Percentiles rank a stretch among this genome's conserved stretches.
These are phyloP conservation scores for Eucalyptus sp. DNA, from an alignment of 345 rosid species.

Conservation along the genomic window DNA sequence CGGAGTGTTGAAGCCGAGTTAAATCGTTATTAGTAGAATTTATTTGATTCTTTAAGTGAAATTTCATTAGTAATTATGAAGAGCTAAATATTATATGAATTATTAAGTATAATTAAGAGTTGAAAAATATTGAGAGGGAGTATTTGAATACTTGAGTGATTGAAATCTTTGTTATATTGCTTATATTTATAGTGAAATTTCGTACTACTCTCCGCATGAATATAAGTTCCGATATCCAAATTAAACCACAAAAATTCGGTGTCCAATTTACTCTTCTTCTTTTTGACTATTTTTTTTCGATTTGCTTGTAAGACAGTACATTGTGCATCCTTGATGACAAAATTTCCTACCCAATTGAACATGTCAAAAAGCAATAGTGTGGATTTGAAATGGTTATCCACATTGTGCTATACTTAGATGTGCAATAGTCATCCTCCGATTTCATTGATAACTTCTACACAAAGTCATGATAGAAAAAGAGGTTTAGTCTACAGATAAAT, in stretches of 20 bases:
- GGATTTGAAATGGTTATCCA: background rate
- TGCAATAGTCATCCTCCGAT: background rate
- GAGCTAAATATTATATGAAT: too few species aligned
- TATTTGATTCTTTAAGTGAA: too few species aligned
- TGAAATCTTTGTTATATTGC: too few species aligned
- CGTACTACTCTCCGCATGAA: rapidly evolving
- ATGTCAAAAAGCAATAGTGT: background rate
- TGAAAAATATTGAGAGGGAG: too few species aligned
- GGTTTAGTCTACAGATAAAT: background rate
- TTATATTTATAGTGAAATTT: too few species aligned
- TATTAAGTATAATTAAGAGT: too few species aligned
- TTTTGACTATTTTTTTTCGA: too few species aligned
- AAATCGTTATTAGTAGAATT: too few species aligned
- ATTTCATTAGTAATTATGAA: too few species aligned
- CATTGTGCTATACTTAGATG: background rate
- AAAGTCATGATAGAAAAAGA: background rate
- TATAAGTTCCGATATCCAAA: rapidly evolving
- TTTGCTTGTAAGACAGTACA: too few species aligned
- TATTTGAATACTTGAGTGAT: rapidly evolving
- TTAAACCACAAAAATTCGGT: rapidly evolving
- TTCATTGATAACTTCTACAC: background rate
- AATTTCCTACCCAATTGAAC: background rate
- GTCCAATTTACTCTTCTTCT: rapidly evolving
- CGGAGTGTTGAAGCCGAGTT: too few species aligned
- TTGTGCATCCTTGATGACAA: background rate